Evolutionary conservation across 371 early-diverging fungal genomes (phyloP), one percentile per base, ranked within the genome.

Genomic region (Mycotypha africana): DNA sequence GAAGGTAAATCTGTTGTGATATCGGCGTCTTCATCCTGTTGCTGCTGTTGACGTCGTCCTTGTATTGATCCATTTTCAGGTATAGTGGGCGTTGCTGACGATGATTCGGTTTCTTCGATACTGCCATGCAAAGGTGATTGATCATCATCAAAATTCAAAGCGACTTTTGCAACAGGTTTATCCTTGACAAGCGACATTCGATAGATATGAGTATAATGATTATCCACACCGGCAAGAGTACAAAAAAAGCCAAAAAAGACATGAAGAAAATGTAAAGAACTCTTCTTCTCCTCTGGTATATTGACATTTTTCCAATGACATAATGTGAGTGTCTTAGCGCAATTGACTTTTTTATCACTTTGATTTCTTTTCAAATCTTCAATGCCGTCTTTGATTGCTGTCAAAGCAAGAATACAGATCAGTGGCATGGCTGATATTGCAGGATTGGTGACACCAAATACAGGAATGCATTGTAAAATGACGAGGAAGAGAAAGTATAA

Each of bases 301-400:
- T 73, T 85, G 24, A 72, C 70, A 45, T 85, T 82, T 8, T 42
- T 57, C 82, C 81, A 84, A 23, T 76, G 47, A 20, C 62, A 45
- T 8, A 84, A 51, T 12, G 76, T 61, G 16, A 62, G 33, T 6
- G 77, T 78, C 26, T 60, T 67, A 0, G 82, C 61, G 16, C 65
- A 66, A 48, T 82, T 95, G 38, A 90, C 85, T 32, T 66, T 70
- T 30, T 76, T 60, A 61, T 94, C 94, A 33, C 87, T 82, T 46
- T 82, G 74, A 51, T 95, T 91, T 23, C 98, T 84, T 39, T 88
- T 89, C 68, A 82, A 82, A 58, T 99, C 99, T 48, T 97, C 97
- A 41, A 93, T 66, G 5, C 78, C 98, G 47, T 97, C 98, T 60
- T 99, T 98, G 46, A 89, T 76, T 42, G 88, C 92, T 11, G 95